Evolutionary conservation across 2,329 filamentous ascomycete genomes (phyloP).

Genomic region (Venturia nashicola): DNA sequence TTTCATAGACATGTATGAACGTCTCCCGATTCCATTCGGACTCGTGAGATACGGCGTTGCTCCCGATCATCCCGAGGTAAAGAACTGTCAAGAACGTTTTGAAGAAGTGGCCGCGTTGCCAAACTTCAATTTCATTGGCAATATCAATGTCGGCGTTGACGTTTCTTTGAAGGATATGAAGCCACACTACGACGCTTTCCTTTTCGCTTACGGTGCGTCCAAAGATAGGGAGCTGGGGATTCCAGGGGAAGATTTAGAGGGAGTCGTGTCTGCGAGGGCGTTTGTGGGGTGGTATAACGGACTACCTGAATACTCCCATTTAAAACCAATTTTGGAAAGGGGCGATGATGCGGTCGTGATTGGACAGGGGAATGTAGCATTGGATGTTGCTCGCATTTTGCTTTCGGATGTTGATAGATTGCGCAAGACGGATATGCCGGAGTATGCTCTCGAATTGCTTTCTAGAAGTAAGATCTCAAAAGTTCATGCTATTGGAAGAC

Average conservation of each 20-base stretch:
- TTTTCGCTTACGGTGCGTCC: conserved; percentile 87
- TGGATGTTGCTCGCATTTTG: conserved; percentile 85
- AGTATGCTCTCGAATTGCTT: conserved; percentile 64
- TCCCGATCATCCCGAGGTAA: conserved; percentile 97
- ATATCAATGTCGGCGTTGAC: conserved; percentile 62
- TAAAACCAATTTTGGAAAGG: conserved; percentile 57
- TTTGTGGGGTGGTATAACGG: conserved; percentile 99
- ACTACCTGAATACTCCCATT: conserved; percentile 62
- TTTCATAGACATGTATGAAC: conserved; percentile 90
- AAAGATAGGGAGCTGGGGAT: conserved; percentile 69
- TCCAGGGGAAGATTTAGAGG: conserved; percentile 64
- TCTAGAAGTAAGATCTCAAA: conserved; percentile 61
- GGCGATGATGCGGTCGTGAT: conserved; percentile 59
- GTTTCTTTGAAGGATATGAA: conserved; percentile 58
- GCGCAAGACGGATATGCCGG: conserved; percentile 76
- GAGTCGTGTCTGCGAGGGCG: conserved; percentile 76
- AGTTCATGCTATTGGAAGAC: conserved; percentile 77
- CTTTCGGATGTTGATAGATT: conserved; percentile 63
- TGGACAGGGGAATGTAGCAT: conserved; percentile 89
- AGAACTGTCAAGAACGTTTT: conserved; percentile 95
- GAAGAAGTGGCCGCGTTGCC: conserved; percentile 72
- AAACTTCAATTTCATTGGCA: conserved; percentile 83
- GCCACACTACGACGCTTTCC: conserved; percentile 78
- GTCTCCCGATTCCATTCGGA: conserved; percentile 82
- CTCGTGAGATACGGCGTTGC: conserved; percentile 90